Conservation (phyloP, 139 green algal species). For the Chlorella sorokiniana region DNA sequence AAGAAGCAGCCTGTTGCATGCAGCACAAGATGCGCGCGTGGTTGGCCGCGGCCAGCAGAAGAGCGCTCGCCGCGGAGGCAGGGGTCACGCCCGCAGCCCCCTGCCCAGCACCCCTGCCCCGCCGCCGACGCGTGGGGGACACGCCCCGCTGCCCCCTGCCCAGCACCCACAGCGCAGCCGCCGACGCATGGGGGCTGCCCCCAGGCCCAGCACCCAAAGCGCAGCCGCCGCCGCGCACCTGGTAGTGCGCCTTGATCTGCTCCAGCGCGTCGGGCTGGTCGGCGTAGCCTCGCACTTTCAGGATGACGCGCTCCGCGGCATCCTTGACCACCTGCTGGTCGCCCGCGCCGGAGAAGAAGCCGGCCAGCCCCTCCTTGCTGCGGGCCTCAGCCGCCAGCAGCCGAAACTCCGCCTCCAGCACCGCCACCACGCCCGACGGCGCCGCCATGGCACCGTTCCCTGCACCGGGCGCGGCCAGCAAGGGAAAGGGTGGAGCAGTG, state of each 20-base stretch:
- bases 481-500: too few species aligned
- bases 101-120: too few species aligned
- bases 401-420: slow-evolving; percentile 72
- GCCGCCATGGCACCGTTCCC: not conserved
- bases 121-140: too few species aligned
- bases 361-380: slow-evolving; percentile 63
- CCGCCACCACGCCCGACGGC: slow-evolving; percentile 12
- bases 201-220: too few species aligned
- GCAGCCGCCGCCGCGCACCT: not conserved
- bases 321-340: slow-evolving; percentile 77
- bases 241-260: slow-evolving; percentile 52
- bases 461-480: not conserved
- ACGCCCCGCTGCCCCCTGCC: too few species aligned
- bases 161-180: not conserved
- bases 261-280: slow-evolving; percentile 40
- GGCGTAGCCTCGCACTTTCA: slow-evolving; percentile 56
- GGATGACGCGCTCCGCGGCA: slow-evolving; percentile 63
- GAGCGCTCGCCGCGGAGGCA: too few species aligned
- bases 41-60: too few species aligned
- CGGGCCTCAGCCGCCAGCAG: slow-evolving; percentile 59
- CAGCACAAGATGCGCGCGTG: too few species aligned
- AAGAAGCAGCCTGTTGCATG: too few species aligned
- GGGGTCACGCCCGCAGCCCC: too few species aligned
- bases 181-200: too few species aligned
- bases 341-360: slow-evolving; percentile 62